Percentiles rank a stretch among this genome's conserved stretches.
Evolutionary conservation across 768 basidiomycete species (phyloP).

Genomic region (Phlegmacium glaucopus): DNA sequence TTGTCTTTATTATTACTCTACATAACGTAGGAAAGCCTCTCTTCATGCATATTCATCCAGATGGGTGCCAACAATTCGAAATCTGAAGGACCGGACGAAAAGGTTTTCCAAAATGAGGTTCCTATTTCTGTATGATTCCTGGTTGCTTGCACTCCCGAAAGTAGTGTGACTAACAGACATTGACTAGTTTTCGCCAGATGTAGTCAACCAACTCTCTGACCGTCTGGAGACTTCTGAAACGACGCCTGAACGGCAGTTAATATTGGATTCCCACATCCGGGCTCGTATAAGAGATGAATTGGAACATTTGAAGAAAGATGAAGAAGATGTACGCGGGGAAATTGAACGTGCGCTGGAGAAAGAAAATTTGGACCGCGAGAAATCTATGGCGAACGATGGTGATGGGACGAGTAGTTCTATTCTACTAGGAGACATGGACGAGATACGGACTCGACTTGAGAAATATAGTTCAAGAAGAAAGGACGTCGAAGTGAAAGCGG

Average conservation of each 20-base stretch:
- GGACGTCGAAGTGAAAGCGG: conserved; percentile 56
- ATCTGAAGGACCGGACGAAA: conserved; percentile 44
- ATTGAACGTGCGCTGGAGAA: conserved; percentile 80
- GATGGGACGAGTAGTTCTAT: conserved; percentile 56
- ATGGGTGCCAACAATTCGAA: conserved; percentile 78
- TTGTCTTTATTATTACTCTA: no score
- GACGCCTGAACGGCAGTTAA: conserved; percentile 65
- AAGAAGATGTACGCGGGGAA: conserved; percentile 63
- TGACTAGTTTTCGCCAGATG: conserved; percentile 73
- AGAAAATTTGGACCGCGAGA: conserved; percentile 83
- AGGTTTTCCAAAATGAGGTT: conserved; percentile 53
- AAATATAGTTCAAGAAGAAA: conserved; percentile 58
- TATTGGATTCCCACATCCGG: conserved; percentile 71
- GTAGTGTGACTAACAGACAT: background rate
- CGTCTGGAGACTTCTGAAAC: conserved; percentile 54
- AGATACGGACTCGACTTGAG: conserved; percentile 70
- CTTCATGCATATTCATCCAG: background rate
- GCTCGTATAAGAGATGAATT: conserved; percentile 70
- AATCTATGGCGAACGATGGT: conserved; percentile 40
- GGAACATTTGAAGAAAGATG: conserved; percentile 60
- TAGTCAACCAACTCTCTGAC: conserved; percentile 78
- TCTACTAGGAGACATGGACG: conserved; percentile 72
- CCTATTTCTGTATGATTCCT: conserved; percentile 45
- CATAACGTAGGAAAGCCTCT: no score
- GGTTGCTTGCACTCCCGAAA: background rate